Evolutionary conservation across 192 early-diverging fungal genomes (phyloP), one percentile per base, ranked within the genome.

Genomic region (Coemansia sp.): DNA sequence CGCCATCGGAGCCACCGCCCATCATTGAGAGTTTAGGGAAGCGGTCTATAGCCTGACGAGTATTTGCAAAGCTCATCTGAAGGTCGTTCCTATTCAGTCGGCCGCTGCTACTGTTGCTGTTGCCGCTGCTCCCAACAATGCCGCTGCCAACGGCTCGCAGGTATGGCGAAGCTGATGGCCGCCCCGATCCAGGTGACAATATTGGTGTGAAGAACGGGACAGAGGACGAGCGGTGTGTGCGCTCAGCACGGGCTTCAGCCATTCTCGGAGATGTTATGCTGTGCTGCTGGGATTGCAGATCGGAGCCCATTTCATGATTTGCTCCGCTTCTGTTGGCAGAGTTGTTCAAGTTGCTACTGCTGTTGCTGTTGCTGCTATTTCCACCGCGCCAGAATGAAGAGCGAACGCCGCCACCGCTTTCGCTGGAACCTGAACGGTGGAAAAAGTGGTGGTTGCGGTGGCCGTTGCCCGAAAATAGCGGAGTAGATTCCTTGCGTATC

Each of bases 201-300:
- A 78, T 53, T 12, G 69, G 69, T 11, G 61, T 64, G 42, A 78
- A 44, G 38, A 65, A 71, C 15, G 75, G 75, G 49, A 78, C 75
- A 17, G 75, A 78, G 23, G 75, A 68, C 46, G 75, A 78, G 47
- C 75, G 75, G 38, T 78, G 75, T 2, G 69, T 71, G 56, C 75
- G 68, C 47, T 78, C 75, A 5, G 39, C 14, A 10, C 45, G 22
- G 10, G 34, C 44, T n/a, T 52, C 22, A 7, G n/a, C 51, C 10
- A 9, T 15, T 12, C 27, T 30, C 27, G 27, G 27, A 38, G 53
- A 30, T 19, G 17, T 15, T 21, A 25, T 27, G 30, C 24, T 27
- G 53, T 30, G 52, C 34, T 55, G 52, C 37, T 9, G 43, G 34
- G 59, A 17, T 34, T 8, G 51, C 30, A 39, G 61, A 24, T 38